Evolutionary conservation across 2,329 filamentous ascomycete species (phyloP).

Genomic region (Diaporthe caulivora): DNA sequence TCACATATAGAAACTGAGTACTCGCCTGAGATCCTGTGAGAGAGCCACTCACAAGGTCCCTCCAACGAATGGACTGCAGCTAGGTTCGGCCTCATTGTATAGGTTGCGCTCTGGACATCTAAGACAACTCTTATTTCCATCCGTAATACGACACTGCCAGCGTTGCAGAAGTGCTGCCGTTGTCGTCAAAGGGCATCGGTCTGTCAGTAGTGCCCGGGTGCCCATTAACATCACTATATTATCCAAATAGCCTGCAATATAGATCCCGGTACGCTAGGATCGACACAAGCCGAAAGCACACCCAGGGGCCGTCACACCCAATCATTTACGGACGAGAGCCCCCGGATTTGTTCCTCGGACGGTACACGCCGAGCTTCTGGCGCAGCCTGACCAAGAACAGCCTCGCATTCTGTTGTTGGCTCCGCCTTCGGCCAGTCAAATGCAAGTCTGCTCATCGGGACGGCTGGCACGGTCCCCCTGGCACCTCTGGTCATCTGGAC

Average conservation of each 20-base stretch:
- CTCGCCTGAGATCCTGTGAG: no score
- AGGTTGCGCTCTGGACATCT: neutral
- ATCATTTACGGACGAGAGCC: neutral
- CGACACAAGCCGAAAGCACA: slow-evolving; percentile 25
- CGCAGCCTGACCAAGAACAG: slow-evolving; percentile 3
- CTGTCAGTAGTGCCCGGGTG: neutral
- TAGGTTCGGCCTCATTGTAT: no score
- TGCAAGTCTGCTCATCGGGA: neutral
- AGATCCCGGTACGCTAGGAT: slow-evolving; percentile 30
- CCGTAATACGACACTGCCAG: no score
- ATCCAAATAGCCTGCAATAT: slow-evolving; percentile 37
- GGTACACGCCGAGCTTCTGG: neutral
- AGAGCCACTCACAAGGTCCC: no score
- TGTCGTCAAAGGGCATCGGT: neutral
- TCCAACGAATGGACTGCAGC: neutral
- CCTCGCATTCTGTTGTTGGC: neutral
- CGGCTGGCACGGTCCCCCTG: slow-evolving; percentile 3
- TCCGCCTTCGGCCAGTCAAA: neutral
- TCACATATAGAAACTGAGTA: neutral
- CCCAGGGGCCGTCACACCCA: neutral
- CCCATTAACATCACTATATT: slow-evolving; percentile 17
- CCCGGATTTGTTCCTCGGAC: slow-evolving; percentile 22
- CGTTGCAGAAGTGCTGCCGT: neutral
- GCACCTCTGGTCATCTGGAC: neutral
- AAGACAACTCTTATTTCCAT: neutral